These are phyloP conservation scores for Ophiostoma fasciatum DNA, from an alignment of 2,329 filamentous ascomycete genomes.

Conservation along the genomic window DNA sequence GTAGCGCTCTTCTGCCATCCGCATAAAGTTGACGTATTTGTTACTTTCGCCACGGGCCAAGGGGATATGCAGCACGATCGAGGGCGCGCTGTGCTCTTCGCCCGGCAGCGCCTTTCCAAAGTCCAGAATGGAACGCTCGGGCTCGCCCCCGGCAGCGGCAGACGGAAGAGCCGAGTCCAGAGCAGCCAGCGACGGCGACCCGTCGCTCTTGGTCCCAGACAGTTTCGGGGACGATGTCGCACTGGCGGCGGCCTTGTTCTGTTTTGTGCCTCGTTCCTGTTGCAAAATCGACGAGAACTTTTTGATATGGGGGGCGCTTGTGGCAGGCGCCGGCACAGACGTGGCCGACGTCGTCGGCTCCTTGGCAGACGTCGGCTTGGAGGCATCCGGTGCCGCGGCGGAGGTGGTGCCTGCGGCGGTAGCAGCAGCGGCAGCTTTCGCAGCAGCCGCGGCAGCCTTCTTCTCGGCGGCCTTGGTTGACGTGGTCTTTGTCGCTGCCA, in stretches of 20 bases:
- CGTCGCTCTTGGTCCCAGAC: constrained; percentile 30
- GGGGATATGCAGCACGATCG: constrained; percentile 71
- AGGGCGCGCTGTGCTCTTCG: constrained; percentile 48
- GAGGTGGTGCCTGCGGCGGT: neutral
- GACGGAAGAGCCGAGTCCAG: constrained; percentile 14
- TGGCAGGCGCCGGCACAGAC: constrained; percentile 9
- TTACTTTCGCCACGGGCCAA: constrained; percentile 63
- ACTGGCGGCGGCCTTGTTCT: constrained; percentile 20
- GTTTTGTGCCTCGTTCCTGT: constrained; percentile 26
- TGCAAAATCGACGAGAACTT: constrained; percentile 30
- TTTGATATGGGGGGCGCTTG: constrained; percentile 20
- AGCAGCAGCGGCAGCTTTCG: constrained; percentile 9
- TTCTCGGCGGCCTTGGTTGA: constrained; percentile 10
- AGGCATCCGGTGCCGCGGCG: neutral
- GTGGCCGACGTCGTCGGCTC: neutral
- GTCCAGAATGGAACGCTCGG: constrained; percentile 43
- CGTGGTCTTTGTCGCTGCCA: constrained; percentile 9
- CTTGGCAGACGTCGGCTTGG: neutral
- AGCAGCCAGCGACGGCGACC: constrained; percentile 18
- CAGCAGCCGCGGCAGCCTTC: constrained; percentile 7
- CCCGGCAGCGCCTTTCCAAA: constrained; percentile 45
- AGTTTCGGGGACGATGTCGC: constrained; percentile 34
- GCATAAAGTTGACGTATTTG: constrained; percentile 89
- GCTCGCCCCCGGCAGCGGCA: constrained; percentile 17
- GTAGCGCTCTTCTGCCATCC: constrained; percentile 83